Conservation (phyloP, 176 grass and related monocot species). For the Poa annua region DNA sequence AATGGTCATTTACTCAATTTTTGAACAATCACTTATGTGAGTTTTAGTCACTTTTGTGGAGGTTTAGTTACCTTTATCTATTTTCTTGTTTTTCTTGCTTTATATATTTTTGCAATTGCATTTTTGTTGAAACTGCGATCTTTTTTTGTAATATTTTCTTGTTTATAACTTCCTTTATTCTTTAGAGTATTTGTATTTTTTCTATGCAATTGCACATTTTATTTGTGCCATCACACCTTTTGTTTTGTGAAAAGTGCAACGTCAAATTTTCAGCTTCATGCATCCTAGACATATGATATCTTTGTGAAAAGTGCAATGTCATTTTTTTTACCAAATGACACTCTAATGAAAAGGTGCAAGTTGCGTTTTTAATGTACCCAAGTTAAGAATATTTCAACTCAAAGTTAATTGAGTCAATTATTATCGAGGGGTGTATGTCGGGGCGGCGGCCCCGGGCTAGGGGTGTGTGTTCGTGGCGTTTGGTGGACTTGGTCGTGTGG, state of each 20-base stretch:
- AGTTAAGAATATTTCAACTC: background rate
- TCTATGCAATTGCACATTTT: background rate
- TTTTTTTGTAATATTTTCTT: background rate
- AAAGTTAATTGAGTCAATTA: too few relatives aligned
- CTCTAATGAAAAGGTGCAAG: background rate
- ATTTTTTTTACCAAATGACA: too few relatives aligned
- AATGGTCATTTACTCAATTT: too few relatives aligned
- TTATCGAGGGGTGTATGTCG: too few relatives aligned
- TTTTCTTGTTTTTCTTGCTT: background rate
- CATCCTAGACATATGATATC: background rate
- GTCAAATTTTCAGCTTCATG: background rate
- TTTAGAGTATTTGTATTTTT: background rate
- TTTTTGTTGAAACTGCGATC: background rate
- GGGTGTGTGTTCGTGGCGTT: too few relatives aligned
- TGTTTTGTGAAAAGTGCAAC: too few relatives aligned
- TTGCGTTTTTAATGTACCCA: background rate
- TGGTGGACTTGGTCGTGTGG: too few relatives aligned
- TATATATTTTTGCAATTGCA: too few relatives aligned
- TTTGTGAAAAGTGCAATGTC: background rate
- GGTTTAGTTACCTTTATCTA: background rate
- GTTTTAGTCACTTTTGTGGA: background rate
- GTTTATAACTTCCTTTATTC: background rate
- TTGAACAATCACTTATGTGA: too few relatives aligned
- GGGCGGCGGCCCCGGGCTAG: too few relatives aligned
- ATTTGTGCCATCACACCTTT: background rate